phyloP scores from a whole-genome alignment of 2,329 filamentous ascomycete genomes.

The Arthrobotrys pseudoclavata region DNA sequence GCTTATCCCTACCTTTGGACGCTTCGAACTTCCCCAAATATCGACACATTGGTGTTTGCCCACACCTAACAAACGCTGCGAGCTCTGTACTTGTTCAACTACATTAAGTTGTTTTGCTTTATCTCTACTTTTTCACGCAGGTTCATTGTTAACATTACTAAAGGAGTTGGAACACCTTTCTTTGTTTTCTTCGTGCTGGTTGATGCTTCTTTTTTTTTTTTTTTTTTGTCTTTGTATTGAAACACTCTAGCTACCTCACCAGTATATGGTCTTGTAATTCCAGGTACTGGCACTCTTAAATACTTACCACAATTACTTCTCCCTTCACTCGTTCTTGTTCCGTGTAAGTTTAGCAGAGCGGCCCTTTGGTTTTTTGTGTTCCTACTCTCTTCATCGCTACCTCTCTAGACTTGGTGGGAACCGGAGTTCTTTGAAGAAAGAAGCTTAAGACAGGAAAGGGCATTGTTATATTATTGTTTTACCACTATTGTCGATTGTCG shows the following conservation, averaged over 20 bases:
- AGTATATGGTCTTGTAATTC: conserved; percentile 27
- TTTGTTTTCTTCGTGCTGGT: conserved; percentile 37
- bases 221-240: conserved; percentile 24
- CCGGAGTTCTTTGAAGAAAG: conserved; percentile 2
- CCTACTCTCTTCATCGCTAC: conserved; percentile 14
- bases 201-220: conserved; percentile 41
- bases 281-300: conserved; percentile 24
- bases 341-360: conserved; percentile 55
- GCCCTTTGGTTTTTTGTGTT: conserved; percentile 37
- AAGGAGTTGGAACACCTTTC: conserved; percentile 56
- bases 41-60: conserved; percentile 10
- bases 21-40: conserved; percentile 39
- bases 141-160: conserved; percentile 55
- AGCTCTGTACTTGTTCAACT: conserved; percentile 30
- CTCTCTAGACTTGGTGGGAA: conserved; percentile 27
- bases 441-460: neutral
- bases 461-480: conserved; percentile 16
- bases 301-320: conserved; percentile 21
- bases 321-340: conserved; percentile 27
- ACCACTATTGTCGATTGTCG: neutral
- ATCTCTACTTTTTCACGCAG: conserved; percentile 31
- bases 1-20: conserved; percentile 29
- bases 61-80: conserved; percentile 1
- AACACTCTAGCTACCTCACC: conserved; percentile 36
- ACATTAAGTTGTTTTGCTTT: conserved; percentile 35